phyloP scores from a whole-genome alignment of 352 stramenopile species.

The Aphanomyces euteiches region DNA sequence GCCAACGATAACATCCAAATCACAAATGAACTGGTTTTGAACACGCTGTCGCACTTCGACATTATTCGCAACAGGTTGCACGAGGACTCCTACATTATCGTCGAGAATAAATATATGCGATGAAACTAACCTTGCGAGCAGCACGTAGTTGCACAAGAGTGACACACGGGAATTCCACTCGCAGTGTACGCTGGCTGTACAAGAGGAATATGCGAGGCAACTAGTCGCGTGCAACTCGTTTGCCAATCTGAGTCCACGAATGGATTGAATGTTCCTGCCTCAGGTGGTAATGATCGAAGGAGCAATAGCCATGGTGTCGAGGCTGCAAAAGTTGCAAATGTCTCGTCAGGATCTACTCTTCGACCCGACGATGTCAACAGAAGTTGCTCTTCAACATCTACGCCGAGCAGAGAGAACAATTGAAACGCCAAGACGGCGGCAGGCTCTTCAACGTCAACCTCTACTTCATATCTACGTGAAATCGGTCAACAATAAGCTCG shows the following conservation, averaged over 20 bases:
- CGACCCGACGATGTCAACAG: constrained; percentile 21
- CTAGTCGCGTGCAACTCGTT: constrained; percentile 21
- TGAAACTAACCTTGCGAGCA: constrained; percentile 1
- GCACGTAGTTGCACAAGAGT: constrained; percentile 22
- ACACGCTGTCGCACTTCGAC: constrained; percentile 8
- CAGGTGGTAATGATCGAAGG: neutral
- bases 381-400: constrained; percentile 21
- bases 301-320: constrained; percentile 17
- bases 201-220: constrained; percentile 8
- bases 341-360: constrained; percentile 4
- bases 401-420: constrained; percentile 25
- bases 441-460: constrained; percentile 22
- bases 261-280: constrained; percentile 4
- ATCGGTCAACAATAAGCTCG: neutral
- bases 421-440: constrained; percentile 26
- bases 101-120: neutral
- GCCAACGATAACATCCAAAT: constrained; percentile 48
- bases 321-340: neutral
- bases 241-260: constrained; percentile 17
- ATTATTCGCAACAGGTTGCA: constrained; percentile 2
- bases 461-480: constrained; percentile 24
- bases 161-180: constrained; percentile 9
- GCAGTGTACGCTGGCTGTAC: constrained; percentile 5
- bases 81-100: neutral
- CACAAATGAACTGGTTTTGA: constrained; percentile 41